Evolutionary conservation across 805 yeast genomes (phyloP), one percentile per base, ranked within the genome.

Genomic region (Ogataea ramenticola): DNA sequence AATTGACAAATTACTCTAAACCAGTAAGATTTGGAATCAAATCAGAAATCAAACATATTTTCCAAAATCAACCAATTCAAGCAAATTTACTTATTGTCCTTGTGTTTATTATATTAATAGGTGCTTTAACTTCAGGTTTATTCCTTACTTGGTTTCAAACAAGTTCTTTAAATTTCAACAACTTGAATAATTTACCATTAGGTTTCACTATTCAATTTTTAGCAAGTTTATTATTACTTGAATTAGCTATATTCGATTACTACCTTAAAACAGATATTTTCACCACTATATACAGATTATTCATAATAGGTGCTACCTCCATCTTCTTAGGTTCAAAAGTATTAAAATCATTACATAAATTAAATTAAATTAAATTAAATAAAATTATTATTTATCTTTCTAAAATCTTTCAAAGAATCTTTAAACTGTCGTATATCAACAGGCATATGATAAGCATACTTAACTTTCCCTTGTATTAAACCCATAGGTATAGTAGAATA

Each of bases 401-500:
- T 67, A 46, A 79, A 78, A 21, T 76, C 75, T 12, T 36, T 36
- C 9, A 37, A 17, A 6, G 40, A 37, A 3, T 37, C 27, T 5
- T 12, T 12, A 22, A 36, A 24, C 16, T 22, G 19, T 3, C 5
- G n/a, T 15, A 53, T 48, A 17, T 45, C 32, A 8, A 46, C 40
- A 68, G 62, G 77, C 64, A 55, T 71, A 53, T 74, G 74, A 56
- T 75, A 69, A 8, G 84, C 91, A 8, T 87, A 91, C 5, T 83
- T 73, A 14, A 93, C 80, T 56, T 87, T 90, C 1, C 98, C 99
- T 52, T 81, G 80, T 3, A 93, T 80, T 34, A 93, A 66, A 0
- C 82, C 98, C 80, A 88, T 70, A 2, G 99, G 98, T 31, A 93
- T 66, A n/a, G 82, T 87, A 33, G 90, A 86, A 58, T 93, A 93